These are phyloP conservation scores for Geoglossum cookeanum DNA, from an alignment of 2,329 filamentous ascomycete species.

Conservation along the genomic window DNA sequence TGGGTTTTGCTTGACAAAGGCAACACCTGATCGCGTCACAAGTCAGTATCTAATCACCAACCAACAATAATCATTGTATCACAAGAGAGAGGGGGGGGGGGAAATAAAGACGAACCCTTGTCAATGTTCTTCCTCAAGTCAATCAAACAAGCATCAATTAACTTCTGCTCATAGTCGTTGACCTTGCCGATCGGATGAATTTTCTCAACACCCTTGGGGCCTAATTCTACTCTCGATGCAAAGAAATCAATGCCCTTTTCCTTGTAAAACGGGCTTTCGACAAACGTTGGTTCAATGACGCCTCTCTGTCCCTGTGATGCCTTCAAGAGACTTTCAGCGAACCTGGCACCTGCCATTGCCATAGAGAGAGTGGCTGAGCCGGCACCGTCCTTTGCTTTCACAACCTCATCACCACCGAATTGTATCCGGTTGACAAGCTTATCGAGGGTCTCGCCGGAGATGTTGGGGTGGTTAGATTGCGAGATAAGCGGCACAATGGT, in stretches of 20 bases:
- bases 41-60: slow-evolving; percentile 6
- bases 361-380: slow-evolving; percentile 96
- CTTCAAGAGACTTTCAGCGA: slow-evolving; percentile 83
- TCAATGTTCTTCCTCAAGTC: slow-evolving; percentile 88
- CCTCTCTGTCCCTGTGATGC: slow-evolving; percentile 86
- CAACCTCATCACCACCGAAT: slow-evolving; percentile 97
- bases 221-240: slow-evolving; percentile 84
- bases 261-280: slow-evolving; percentile 96
- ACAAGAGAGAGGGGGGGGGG: not conserved
- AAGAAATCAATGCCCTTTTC: slow-evolving; percentile 97
- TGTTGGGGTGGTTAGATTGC: slow-evolving; percentile 73
- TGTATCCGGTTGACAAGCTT: slow-evolving; percentile 85
- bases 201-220: slow-evolving; percentile 89
- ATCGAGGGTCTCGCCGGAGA: slow-evolving; percentile 54
- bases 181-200: slow-evolving; percentile 74
- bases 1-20: slow-evolving; percentile 42
- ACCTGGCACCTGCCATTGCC: slow-evolving; percentile 79
- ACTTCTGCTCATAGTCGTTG: slow-evolving; percentile 69
- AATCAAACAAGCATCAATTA: slow-evolving; percentile 65
- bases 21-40: slow-evolving; percentile 23
- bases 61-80: not conserved
- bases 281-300: slow-evolving; percentile 88
- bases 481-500: slow-evolving; percentile 97
- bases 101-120: slow-evolving; percentile 45
- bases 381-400: slow-evolving; percentile 96